Evolutionary conservation across 2,329 filamentous ascomycete genomes (phyloP).

Genomic region (Pseudocercospora musae): DNA sequence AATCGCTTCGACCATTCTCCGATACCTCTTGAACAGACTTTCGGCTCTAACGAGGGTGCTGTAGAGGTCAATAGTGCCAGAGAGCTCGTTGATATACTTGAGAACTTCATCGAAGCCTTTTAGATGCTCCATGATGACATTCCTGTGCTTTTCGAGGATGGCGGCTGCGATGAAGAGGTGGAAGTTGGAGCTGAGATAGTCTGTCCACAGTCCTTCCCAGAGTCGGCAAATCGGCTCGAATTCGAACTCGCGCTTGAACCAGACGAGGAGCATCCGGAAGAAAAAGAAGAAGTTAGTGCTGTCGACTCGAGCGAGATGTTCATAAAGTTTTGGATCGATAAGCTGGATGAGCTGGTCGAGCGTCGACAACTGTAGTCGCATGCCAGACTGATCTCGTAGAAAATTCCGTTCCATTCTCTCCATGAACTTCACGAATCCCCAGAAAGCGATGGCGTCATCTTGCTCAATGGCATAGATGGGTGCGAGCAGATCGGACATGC

Average conservation of each 20-base stretch:
- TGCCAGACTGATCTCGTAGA: conserved; percentile 89
- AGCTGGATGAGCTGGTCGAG: conserved; percentile 94
- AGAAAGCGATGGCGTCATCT: conserved; percentile 94
- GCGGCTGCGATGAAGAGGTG: conserved; percentile 92
- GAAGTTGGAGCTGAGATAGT: conserved; percentile 83
- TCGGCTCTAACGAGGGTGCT: conserved; percentile 85
- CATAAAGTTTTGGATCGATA: conserved; percentile 91
- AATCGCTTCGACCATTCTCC: conserved; percentile 81
- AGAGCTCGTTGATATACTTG: conserved; percentile 97
- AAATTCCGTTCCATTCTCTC: conserved; percentile 97
- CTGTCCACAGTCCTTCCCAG: conserved; percentile 95
- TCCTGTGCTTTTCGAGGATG: conserved; percentile 92
- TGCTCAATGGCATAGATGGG: conserved; percentile 97
- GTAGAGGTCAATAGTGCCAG: conserved; percentile 84
- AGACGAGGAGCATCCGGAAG: conserved; percentile 97
- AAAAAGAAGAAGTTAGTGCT: conserved; percentile 99
- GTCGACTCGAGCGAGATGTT: conserved; percentile 83
- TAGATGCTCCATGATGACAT: conserved; percentile 92
- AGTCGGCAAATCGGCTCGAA: conserved; percentile 83
- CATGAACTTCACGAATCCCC: conserved; percentile 96
- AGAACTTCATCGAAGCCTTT: conserved; percentile 94
- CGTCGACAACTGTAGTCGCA: conserved; percentile 85
- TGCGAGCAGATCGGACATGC: conserved; percentile 94
- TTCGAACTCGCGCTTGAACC: conserved; percentile 96
- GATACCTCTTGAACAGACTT: conserved; percentile 80